Evolutionary conservation across 768 basidiomycete species (phyloP).

Genomic region (Tulasnella sp.): DNA sequence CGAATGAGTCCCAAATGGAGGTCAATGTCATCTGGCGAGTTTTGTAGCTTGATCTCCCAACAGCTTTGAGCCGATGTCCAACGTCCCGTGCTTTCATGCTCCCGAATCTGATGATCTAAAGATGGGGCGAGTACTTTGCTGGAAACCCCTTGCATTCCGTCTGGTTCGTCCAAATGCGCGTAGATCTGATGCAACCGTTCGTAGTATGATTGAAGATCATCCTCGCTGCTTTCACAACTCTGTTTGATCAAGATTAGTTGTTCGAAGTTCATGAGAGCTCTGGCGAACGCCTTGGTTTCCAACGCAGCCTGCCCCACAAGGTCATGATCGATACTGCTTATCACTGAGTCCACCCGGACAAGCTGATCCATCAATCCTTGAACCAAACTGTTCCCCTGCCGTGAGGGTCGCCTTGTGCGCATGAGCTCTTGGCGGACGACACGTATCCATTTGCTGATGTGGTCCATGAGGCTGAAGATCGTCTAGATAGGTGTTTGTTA

Average conservation of each 20-base stretch:
- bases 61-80: constrained; percentile 99
- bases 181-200: constrained; percentile 94
- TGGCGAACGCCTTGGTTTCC: constrained; percentile 87
- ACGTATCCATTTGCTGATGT: constrained; percentile 83
- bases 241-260: constrained; percentile 54
- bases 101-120: constrained; percentile 89
- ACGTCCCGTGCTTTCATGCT: constrained; percentile 91
- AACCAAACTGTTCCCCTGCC: constrained; percentile 27
- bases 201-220: constrained; percentile 59
- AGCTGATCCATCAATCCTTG: constrained; percentile 48
- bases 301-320: constrained; percentile 91
- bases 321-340: constrained; percentile 74
- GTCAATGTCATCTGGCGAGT: constrained; percentile 77
- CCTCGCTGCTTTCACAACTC: constrained; percentile 29
- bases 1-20: constrained; percentile 83
- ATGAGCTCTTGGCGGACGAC: constrained; percentile 55
- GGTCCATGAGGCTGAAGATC: constrained; percentile 89
- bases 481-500: constrained; percentile 39
- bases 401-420: constrained; percentile 33
- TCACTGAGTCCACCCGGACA: constrained; percentile 61
- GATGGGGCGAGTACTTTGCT: constrained; percentile 79
- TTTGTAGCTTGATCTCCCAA: constrained; percentile 92
- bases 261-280: constrained; percentile 92
- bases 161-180: constrained; percentile 90
- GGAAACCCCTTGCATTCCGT: constrained; percentile 98